Base-by-base conservation (phyloP, 495 filamentous ascomycete species). In the Echria macrotheca region DNA sequence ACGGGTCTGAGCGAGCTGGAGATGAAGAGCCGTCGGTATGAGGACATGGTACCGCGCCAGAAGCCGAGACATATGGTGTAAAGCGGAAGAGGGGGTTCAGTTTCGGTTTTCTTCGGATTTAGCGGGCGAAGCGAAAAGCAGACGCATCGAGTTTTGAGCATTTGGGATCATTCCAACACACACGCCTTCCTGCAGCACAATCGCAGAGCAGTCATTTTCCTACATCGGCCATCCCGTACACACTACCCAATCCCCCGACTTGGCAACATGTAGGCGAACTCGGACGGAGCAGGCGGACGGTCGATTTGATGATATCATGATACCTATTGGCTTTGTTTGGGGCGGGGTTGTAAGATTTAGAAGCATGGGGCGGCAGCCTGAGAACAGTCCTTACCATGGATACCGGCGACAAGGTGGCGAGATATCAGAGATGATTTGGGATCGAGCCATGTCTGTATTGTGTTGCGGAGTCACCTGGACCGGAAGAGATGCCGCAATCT, bases 41-140 rank as follows among this genome's bases (percentile, higher is more conserved):
- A 76, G 49, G 70, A 75, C 33, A 66, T 76, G 69, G 36, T 65
- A 8, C 70, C 69, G 33, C 56, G 68, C 15, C 56, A 65, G 29
- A 52, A 65, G 48, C 73, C 73, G 14, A 60, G 60, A 41, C 59
- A 61, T 12, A 73, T 75, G 72, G 68, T 75, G 8, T 74, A 58
- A 66, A 12, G 22, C 29, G 21, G 8, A 11, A 19, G 26, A 35
- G 1, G 18, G 25, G 35, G n/a, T n/a, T n/a, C n/a, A n/a, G n/a
- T n/a, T n/a, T n/a, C n/a, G n/a, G n/a, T n/a, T n/a, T n/a, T n/a
- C n/a, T n/a, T n/a, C n/a, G n/a, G n/a, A n/a, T n/a, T n/a, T n/a
- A n/a, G n/a, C n/a, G n/a, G n/a, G n/a, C n/a, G n/a, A n/a, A n/a
- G n/a, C n/a, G n/a, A n/a, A n/a, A n/a, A n/a, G n/a, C n/a, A n/a